Percentiles rank a stretch among this genome's conserved stretches.
phyloP scores from a whole-genome alignment of 441 rosid species.

The Lagerstroemia fauriei region DNA sequence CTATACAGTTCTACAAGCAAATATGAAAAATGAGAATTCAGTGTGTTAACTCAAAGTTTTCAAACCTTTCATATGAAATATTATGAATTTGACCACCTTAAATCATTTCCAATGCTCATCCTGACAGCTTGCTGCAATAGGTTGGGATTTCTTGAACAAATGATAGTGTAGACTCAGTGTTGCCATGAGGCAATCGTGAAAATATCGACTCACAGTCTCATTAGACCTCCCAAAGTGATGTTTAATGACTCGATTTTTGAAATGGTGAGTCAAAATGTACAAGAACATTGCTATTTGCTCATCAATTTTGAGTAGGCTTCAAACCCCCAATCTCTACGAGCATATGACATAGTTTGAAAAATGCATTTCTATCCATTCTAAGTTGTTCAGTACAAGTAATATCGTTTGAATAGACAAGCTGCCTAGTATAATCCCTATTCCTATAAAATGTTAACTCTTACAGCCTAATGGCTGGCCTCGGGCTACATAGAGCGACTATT shows the following conservation, averaged over 20 bases:
- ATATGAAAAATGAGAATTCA: not conserved
- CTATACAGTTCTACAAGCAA: not conserved
- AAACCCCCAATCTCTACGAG: not conserved
- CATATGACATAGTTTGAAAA: too few species aligned
- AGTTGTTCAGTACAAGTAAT: not conserved
- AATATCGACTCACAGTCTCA: not conserved
- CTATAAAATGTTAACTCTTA: too few species aligned
- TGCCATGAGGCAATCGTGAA: not conserved
- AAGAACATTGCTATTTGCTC: too few species aligned
- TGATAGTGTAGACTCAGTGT: not conserved
- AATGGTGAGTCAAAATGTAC: not conserved
- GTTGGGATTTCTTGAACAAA: too few species aligned
- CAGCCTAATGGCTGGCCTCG: too few species aligned
- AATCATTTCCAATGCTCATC: too few species aligned
- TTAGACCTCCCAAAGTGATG: not conserved
- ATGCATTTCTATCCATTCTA: too few species aligned
- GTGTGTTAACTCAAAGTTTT: too few species aligned
- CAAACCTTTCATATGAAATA: too few species aligned
- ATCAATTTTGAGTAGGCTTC: not conserved
- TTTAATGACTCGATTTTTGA: slow-evolving; percentile 3
- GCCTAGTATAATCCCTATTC: not conserved
- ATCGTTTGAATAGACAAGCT: not conserved
- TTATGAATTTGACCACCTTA: not conserved
- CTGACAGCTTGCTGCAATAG: too few species aligned
- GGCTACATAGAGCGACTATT: too few species aligned